A percentile compares a stretch with the other conserved stretches of the same genome.
These are phyloP conservation scores for Oidium heveae DNA, from an alignment of 2,329 filamentous ascomycete species.

Conservation along the genomic window DNA sequence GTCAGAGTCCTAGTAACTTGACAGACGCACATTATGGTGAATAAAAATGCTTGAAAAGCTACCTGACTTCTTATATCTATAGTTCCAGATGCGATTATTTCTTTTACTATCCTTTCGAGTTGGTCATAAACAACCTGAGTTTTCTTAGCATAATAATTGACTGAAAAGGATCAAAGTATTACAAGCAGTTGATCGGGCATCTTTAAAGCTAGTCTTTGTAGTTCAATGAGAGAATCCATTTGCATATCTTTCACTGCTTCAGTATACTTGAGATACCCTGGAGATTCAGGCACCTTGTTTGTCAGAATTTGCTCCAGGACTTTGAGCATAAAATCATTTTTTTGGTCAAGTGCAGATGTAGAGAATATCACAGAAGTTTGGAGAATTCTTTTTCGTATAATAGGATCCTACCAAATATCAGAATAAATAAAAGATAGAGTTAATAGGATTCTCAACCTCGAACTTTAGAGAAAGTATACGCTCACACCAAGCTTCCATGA, in stretches of 20 bases:
- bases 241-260: conserved; percentile 82
- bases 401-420: conserved; percentile 29
- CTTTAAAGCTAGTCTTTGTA: conserved; percentile 68
- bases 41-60: conserved; percentile 71
- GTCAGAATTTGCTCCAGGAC: conserved; percentile 79
- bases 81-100: conserved; percentile 46
- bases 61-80: conserved; percentile 64
- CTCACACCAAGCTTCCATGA: conserved; percentile 47
- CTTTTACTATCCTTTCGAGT: conserved; percentile 58
- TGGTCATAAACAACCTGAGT: conserved; percentile 55
- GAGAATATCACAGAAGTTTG: conserved; percentile 70
- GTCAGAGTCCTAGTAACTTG: conserved; percentile 1
- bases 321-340: conserved; percentile 60
- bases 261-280: conserved; percentile 47
- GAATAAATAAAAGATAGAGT: conserved; percentile 13
- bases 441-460: conserved; percentile 18
- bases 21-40: conserved; percentile 55
- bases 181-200: conserved; percentile 69
- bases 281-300: conserved; percentile 49
- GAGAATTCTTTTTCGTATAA: conserved; percentile 58
- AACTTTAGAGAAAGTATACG: conserved; percentile 45
- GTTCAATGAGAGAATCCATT: conserved; percentile 58
- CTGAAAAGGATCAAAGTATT: conserved; percentile 2
- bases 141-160: background rate
- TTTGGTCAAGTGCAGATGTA: conserved; percentile 52